Conservation (phyloP, 345 rosid species). For the Adansonia digitata region DNA sequence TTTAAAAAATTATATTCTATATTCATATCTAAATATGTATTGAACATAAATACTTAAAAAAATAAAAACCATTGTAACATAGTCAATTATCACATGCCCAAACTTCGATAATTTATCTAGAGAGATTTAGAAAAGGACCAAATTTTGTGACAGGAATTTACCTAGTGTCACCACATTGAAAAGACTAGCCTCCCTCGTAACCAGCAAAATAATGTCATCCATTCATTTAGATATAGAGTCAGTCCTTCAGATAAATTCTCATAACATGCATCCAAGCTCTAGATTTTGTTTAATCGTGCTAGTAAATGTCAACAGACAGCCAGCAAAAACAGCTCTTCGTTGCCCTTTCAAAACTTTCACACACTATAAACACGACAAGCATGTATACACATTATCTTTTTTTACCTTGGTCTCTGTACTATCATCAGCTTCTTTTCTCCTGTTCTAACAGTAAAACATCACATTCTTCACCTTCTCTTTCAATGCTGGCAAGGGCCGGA, state of each 20-base stretch:
- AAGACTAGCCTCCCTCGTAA: too few species aligned
- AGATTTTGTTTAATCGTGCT: background rate
- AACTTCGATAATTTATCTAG: background rate
- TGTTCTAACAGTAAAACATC: slow-evolving; percentile 83
- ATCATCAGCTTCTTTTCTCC: background rate
- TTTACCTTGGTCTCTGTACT: too few species aligned
- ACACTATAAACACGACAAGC: background rate
- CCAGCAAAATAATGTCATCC: too few species aligned
- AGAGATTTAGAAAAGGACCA: background rate
- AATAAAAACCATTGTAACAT: too few species aligned
- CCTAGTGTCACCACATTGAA: background rate
- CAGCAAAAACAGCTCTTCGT: background rate
- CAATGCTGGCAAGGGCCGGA: slow-evolving; percentile 86
- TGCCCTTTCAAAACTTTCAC: background rate
- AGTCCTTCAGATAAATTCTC: background rate
- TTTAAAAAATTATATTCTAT: too few species aligned
- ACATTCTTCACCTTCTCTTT: slow-evolving; percentile 98
- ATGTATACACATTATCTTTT: background rate
- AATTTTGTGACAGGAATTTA: background rate
- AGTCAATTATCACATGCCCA: background rate
- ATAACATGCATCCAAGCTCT: background rate
- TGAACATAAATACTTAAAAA: too few species aligned
- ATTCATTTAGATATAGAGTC: background rate
- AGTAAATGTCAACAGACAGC: background rate
- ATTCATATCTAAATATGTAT: too few species aligned